phyloP scores from a whole-genome alignment of 768 basidiomycete species.

The Mycena sanguinolenta region DNA sequence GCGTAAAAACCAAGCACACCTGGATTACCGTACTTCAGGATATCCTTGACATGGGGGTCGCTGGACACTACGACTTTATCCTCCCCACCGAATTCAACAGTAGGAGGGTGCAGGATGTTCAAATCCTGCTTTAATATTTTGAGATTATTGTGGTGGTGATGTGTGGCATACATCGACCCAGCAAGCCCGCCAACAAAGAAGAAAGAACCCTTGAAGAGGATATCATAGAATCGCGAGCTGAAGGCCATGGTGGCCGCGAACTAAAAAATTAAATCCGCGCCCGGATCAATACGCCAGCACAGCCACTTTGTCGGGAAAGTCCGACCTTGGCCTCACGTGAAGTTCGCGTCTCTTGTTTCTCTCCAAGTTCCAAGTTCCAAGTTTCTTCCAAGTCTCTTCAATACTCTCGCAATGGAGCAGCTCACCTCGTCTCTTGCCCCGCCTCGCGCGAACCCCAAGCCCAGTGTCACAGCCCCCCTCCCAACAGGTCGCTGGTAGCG shows the following conservation, averaged over 20 bases:
- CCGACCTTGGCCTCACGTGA: neutral
- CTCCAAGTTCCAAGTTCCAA: neutral
- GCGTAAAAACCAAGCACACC: conserved; percentile 59
- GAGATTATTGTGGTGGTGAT: conserved; percentile 40
- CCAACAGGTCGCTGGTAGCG: conserved; percentile 77
- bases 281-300: neutral
- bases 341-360: neutral
- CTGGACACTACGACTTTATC: conserved; percentile 28
- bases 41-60: conserved; percentile 37
- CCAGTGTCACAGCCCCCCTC: conserved; percentile 64
- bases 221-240: conserved; percentile 29
- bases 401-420: conserved; percentile 67
- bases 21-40: conserved; percentile 86
- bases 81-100: conserved; percentile 30
- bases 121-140: conserved; percentile 38
- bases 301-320: neutral
- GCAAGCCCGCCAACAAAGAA: conserved; percentile 35
- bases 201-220: conserved; percentile 33
- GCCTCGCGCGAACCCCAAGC: conserved; percentile 69
- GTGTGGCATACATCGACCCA: conserved; percentile 37
- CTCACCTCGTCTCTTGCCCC: conserved; percentile 75
- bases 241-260: conserved; percentile 10
- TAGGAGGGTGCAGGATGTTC: conserved; percentile 35
- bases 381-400: no score
- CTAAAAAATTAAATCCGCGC: neutral